A percentile compares a stretch with the other conserved stretches of the same genome.
Conservation (phyloP, 305 asterid species). For the Galium porrigens region DNA sequence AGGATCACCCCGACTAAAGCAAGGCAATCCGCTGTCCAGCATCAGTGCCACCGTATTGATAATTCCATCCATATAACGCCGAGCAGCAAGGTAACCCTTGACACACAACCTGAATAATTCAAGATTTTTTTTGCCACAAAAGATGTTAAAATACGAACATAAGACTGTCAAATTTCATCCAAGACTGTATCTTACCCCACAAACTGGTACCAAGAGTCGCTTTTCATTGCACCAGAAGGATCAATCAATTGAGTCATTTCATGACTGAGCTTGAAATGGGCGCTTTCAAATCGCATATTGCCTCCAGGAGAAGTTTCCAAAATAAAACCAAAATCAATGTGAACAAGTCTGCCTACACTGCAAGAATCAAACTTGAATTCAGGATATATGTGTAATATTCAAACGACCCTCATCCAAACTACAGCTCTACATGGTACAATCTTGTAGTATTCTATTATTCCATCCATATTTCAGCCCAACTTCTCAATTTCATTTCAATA, state of each 20-base stretch:
- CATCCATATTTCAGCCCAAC: neutral
- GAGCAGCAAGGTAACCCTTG: constrained; percentile 93
- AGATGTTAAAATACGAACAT: neutral
- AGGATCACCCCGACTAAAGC: constrained; percentile 98
- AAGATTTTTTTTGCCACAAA: neutral
- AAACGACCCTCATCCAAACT: neutral
- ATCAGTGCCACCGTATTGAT: constrained; percentile 56
- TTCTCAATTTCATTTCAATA: neutral
- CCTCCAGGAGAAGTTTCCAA: constrained; percentile 97
- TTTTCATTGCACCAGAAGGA: constrained; percentile 93
- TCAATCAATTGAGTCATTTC: constrained; percentile 97
- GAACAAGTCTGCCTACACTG: constrained; percentile 96
- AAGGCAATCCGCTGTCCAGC: constrained; percentile 93
- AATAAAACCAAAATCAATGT: constrained; percentile 93
- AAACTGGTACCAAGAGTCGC: constrained; percentile 79
- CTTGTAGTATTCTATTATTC: neutral
- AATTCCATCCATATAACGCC: constrained; percentile 87
- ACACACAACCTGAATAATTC: constrained; percentile 61
- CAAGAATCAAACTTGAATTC: constrained; percentile 10
- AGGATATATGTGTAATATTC: neutral
- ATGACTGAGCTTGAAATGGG: constrained; percentile 93
- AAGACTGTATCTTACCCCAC: constrained; percentile 42
- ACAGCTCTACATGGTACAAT: neutral
- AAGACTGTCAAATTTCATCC: neutral
- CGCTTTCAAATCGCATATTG: constrained; percentile 92